Evolutionary conservation across 2,329 filamentous ascomycete genomes (phyloP).

Genomic region (Madurella fahalii): DNA sequence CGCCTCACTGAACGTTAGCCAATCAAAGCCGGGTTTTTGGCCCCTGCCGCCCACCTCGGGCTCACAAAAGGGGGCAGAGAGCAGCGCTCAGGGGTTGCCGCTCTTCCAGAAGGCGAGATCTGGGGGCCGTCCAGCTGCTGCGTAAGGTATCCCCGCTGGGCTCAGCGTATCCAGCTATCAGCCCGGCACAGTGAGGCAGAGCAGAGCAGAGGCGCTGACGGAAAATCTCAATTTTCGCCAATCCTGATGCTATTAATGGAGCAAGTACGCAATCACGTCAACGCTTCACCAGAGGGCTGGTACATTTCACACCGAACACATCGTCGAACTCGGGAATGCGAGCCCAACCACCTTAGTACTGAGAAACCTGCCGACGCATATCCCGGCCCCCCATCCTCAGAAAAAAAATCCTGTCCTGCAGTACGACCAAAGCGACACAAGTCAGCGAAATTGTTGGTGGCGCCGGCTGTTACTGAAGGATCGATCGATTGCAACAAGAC

Average conservation of each 20-base stretch:
- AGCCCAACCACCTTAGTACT: background rate
- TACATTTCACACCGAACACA: background rate
- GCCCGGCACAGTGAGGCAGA: constrained; percentile 4
- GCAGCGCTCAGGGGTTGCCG: constrained; percentile 8
- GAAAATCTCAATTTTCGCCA: background rate
- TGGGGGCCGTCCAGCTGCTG: background rate
- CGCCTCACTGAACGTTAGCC: constrained; percentile 4
- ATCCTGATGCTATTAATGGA: constrained; percentile 5
- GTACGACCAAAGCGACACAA: background rate
- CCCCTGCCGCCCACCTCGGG: background rate
- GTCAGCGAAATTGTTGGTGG: background rate
- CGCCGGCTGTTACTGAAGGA: background rate
- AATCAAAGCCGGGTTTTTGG: background rate
- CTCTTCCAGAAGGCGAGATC: constrained; percentile 2
- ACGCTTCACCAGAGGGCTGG: background rate
- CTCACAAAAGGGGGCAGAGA: constrained; percentile 9
- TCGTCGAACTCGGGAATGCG: background rate
- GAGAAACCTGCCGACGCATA: too few species aligned
- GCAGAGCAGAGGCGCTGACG: constrained; percentile 4
- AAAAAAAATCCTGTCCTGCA: background rate
- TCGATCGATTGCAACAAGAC: background rate
- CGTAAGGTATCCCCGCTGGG: background rate
- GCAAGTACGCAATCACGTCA: background rate
- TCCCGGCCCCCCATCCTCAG: background rate
- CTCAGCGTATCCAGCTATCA: background rate